Evolutionary conservation across 176 grass and related monocot species (phyloP).

Genomic region (Eragrostis curvula): DNA sequence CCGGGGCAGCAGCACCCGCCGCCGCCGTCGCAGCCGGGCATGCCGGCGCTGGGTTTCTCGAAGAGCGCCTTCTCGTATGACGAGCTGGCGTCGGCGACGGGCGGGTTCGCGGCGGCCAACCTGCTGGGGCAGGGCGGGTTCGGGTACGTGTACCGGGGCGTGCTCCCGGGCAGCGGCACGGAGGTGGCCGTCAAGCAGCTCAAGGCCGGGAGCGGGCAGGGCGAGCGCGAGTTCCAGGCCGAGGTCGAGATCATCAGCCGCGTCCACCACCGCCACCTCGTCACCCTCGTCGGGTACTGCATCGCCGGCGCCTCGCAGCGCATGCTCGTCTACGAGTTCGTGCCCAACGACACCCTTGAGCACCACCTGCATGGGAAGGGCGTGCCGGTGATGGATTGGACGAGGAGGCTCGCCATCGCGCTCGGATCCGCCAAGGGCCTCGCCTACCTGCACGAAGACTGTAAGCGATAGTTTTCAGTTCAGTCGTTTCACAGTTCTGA

Average conservation of each 20-base stretch:
- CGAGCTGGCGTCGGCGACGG: constrained; percentile 69
- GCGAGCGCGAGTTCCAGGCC: constrained; percentile 98
- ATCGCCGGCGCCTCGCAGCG: constrained; percentile 65
- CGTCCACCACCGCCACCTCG: constrained; percentile 95
- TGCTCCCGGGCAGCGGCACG: constrained; percentile 77
- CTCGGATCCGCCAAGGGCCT: constrained; percentile 93
- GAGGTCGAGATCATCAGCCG: constrained; percentile 99
- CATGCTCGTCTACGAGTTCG: constrained; percentile 93
- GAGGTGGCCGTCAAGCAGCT: constrained; percentile 93
- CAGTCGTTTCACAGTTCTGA: background rate
- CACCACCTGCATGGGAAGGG: constrained; percentile 80
- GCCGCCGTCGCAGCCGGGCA: constrained; percentile 55
- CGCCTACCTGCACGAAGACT: constrained; percentile 97
- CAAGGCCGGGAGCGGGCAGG: constrained; percentile 93
- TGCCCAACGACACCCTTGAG: constrained; percentile 83
- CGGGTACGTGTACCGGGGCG: constrained; percentile 82
- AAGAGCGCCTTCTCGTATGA: constrained; percentile 91
- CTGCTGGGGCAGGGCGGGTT: constrained; percentile 92
- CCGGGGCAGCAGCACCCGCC: constrained; percentile 42
- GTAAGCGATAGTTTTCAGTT: no score
- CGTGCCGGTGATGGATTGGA: constrained; percentile 74
- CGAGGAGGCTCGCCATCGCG: constrained; percentile 78
- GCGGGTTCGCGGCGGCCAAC: constrained; percentile 66
- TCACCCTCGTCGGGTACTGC: constrained; percentile 96
- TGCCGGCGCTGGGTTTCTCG: constrained; percentile 58